Evolutionary conservation across 1,284 basidiomycete genomes (phyloP), one percentile per base, ranked within the genome.

Genomic region (Irpex rosettiformis): DNA sequence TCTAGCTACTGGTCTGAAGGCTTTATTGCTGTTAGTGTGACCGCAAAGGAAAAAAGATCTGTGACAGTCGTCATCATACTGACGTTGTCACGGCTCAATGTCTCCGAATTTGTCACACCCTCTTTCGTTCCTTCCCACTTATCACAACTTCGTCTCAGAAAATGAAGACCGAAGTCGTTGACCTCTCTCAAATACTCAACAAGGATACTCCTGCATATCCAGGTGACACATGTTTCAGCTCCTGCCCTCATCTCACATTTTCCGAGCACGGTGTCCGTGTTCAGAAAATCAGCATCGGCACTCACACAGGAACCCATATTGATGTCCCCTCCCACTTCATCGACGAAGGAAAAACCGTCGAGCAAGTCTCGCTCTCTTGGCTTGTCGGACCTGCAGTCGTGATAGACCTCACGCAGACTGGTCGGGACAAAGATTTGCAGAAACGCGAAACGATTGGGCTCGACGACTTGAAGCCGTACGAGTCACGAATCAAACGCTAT

Each of bases 261-360:
- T 74, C 68, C 45, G 64, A 60, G 11, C 73, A 84, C 56, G 81
- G 81, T 40, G 81, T 75, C 67, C 75, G 72, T 43, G 77, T 84
- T 2, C 75, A 77, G 55, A 62, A 67, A 1, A 64, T 86, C 29
- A 69, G 74, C 21, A 62, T 83, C n/a, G 79, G 81, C 16, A 79
- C 83, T 2, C 84, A 86, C 64, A 72, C 70, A 1, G 87, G 87
- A 24, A 88, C 86, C 1, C 87, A 89, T 69, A 75, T 89, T 67
- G 86, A 89, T 61, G 85, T 85, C 0, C 87, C 87, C 0, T 83
- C 77, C 29, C 87, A 89, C 65, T 88, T 86, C 69, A 69, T 85
- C 65, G 70, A 71, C 2, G 68, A 75, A 21, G 83, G 82, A 2
- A 70, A 70, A 49, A 81, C 79, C 18, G 73, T 88, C 33, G 80